Conservation (phyloP, 805 yeast genomes). For the Zygosaccharomyces bailii region DNA sequence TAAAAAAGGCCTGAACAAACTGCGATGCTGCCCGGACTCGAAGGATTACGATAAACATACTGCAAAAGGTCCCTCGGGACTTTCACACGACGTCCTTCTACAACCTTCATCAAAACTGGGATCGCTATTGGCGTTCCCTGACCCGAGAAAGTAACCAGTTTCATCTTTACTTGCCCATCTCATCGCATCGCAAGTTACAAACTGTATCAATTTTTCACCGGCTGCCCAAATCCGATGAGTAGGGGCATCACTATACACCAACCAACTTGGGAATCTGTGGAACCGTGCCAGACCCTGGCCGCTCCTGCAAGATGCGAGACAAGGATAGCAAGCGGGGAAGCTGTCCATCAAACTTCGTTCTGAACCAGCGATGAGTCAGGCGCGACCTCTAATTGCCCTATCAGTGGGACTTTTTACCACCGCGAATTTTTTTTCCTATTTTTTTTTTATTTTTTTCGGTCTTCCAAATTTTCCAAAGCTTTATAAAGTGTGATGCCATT, state of each 20-base stretch:
- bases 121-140: conserved; percentile 35
- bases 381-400: not conserved
- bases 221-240: not conserved
- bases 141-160: conserved; percentile 35
- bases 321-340: not conserved
- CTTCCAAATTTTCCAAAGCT: not conserved
- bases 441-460: not conserved
- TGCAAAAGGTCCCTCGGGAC: conserved; percentile 24
- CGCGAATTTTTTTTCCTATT: not conserved
- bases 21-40: conserved; percentile 35
- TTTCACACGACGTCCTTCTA: conserved; percentile 23
- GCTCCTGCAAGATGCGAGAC: not conserved
- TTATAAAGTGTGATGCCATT: not conserved
- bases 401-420: not conserved
- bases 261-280: not conserved
- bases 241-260: not conserved
- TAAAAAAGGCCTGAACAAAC: conserved; percentile 32
- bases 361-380: not conserved
- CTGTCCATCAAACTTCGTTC: not conserved
- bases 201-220: conserved; percentile 4
- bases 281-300: not conserved
- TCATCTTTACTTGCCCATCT: conserved; percentile 20
- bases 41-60: conserved; percentile 26
- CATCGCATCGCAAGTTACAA: conserved; percentile 8
- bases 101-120: conserved; percentile 25